Evolutionary conservation across 2,329 filamentous ascomycete species (phyloP).

Genomic region (Monosporascus sp.): DNA sequence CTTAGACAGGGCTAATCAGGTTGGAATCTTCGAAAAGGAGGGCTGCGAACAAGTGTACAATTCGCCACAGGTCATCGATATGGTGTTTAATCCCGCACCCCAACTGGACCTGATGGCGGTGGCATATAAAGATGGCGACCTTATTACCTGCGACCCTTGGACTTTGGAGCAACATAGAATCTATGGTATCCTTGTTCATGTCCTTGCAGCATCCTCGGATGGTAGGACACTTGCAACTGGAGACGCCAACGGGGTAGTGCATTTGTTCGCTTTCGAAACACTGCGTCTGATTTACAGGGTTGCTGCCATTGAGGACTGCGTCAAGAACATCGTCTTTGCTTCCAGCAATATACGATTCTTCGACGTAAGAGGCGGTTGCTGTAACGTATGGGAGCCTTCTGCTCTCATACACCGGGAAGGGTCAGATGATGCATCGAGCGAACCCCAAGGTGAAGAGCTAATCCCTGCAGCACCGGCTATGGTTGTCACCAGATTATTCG

Average conservation of each 20-base stretch:
- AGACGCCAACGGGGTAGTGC: conserved; percentile 18
- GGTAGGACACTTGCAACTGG: conserved; percentile 20
- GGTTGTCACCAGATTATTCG: neutral
- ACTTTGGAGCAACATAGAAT: conserved; percentile 9
- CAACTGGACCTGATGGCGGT: neutral
- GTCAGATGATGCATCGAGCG: conserved; percentile 7
- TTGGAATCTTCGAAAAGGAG: conserved; percentile 1
- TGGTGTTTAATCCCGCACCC: neutral
- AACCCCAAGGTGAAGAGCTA: conserved; percentile 3
- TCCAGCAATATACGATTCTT: conserved; percentile 14
- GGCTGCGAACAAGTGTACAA: neutral
- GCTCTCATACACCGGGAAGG: conserved; percentile 12
- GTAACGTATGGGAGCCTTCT: conserved; percentile 17
- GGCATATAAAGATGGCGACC: conserved; percentile 1
- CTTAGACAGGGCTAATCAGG: neutral
- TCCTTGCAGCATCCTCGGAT: conserved; percentile 18
- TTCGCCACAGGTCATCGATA: neutral
- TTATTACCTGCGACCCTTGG: conserved; percentile 10
- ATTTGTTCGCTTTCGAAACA: conserved; percentile 21
- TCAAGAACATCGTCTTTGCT: conserved; percentile 15
- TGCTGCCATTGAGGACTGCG: neutral
- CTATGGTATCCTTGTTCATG: neutral
- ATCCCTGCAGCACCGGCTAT: neutral
- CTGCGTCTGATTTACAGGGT: conserved; percentile 12
- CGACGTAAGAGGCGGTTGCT: conserved; percentile 12